Evolutionary conservation across 768 basidiomycete species (phyloP), one percentile per base, ranked within the genome.

Genomic region (Leccinum broughii): DNA sequence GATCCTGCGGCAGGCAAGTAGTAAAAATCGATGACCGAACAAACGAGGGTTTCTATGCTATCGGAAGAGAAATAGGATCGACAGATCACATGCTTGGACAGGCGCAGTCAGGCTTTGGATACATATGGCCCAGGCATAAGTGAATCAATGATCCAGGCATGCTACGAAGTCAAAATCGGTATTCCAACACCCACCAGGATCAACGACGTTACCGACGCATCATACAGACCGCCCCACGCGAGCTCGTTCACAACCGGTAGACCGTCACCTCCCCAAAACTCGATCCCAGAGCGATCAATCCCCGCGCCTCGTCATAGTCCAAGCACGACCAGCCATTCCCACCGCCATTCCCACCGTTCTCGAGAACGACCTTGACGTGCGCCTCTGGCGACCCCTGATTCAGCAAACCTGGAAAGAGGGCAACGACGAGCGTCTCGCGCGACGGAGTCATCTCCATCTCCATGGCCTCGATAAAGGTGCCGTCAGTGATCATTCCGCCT

Each of bases 251-350:
- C 50, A 72, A 48, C 14, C 60, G 62, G 49, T 64, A 69, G 48
- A 86, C 67, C 22, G 75, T 74, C 14, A 86, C 74, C 49, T 68
- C 59, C 15, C 86, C 86, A 59, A 74, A 77, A 57, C 76, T 78
- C 44, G 82, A 80, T 5, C 82, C 85, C 22, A 87, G 62, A 6
- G 76, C 85, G 55, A 87, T 72, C 60, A 81, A 74, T 5, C 86
- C 86, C 50, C 72, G 64, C 41, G 76, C 77, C 68, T 88, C 86
- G 57, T 85, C 84, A 63, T 88, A 88, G 69, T 86, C 86, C 60
- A 88, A 65, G 50, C 83, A 76, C 3, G 81, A 80, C 86, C 86
- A 88, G 8, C 56, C 41, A 8, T 34, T 34, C 34, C 34, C 32
- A 34, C 32, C 32, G 37, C 3, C 37, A 39, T 34, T 55, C 26